phyloP scores from a whole-genome alignment of 2,329 filamentous ascomycete genomes.

The Phialophora verrucosa region DNA sequence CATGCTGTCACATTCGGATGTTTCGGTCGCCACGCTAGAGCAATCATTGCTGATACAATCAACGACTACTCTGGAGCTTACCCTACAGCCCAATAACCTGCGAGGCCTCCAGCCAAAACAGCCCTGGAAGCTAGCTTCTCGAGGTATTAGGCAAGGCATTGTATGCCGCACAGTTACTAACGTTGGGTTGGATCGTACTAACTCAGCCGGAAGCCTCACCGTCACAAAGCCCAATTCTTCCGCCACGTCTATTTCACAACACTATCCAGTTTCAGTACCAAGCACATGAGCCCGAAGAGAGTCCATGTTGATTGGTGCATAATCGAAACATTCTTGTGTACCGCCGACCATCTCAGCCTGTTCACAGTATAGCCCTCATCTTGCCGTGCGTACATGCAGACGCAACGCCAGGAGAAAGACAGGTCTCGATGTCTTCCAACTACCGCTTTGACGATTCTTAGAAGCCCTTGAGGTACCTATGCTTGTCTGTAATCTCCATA shows the following conservation, averaged over 20 bases:
- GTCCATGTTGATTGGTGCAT: neutral
- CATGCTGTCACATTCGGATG: constrained; percentile 6
- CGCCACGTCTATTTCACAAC: neutral
- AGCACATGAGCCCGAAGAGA: neutral
- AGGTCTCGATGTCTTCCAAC: neutral
- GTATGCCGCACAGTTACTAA: neutral
- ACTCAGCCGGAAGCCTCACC: neutral
- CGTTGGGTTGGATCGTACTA: neutral
- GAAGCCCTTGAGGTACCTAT: constrained; percentile 58
- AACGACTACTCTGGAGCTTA: neutral
- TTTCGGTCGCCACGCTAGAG: neutral
- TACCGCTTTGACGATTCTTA: constrained; percentile 28
- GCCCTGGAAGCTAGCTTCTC: neutral
- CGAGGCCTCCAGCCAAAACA: neutral
- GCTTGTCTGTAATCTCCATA: constrained; percentile 59
- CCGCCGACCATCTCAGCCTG: neutral
- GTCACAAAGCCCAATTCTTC: neutral
- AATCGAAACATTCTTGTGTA: neutral
- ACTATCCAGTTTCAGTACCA: neutral
- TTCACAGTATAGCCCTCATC: neutral
- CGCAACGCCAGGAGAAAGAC: neutral
- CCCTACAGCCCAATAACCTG: neutral
- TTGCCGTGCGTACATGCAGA: neutral
- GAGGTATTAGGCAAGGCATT: neutral
- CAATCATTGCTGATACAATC: neutral